Conservation (phyloP, 805 yeast genomes). For the Yarrowia alimentaria region DNA sequence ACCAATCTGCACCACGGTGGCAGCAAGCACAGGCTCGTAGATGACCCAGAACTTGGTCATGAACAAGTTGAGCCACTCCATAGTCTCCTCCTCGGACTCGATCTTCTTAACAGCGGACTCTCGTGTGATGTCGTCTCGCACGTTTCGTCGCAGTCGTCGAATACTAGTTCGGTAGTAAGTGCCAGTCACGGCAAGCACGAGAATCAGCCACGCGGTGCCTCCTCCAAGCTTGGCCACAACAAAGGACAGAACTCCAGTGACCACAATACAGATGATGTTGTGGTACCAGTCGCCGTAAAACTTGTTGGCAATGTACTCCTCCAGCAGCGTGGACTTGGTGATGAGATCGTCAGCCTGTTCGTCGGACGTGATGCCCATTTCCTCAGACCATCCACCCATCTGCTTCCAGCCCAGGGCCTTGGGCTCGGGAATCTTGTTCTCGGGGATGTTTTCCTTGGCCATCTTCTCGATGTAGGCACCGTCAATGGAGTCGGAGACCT, state of each 20-base stretch:
- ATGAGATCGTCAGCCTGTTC: conserved; percentile 72
- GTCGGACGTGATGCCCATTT: conserved; percentile 55
- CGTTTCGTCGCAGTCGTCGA: conserved; percentile 67
- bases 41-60: conserved; percentile 89
- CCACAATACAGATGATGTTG: conserved; percentile 66
- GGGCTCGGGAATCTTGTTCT: conserved; percentile 45
- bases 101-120: conserved; percentile 77
- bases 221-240: conserved; percentile 72
- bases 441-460: conserved; percentile 25
- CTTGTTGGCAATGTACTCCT: conserved; percentile 68
- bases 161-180: conserved; percentile 79
- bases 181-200: conserved; percentile 60
- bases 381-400: conserved; percentile 80
- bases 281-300: conserved; percentile 97
- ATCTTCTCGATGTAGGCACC: conserved; percentile 26
- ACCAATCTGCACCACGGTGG: conserved; percentile 78
- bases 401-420: conserved; percentile 93
- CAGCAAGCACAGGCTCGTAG: conserved; percentile 85
- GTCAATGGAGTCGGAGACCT: conserved; percentile 20
- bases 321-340: conserved; percentile 69
- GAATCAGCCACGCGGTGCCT: conserved; percentile 76
- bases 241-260: conserved; percentile 74
- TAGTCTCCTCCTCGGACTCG: conserved; percentile 85
- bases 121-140: conserved; percentile 80
- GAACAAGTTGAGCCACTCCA: conserved; percentile 93